Conservation (phyloP, 768 basidiomycete species). For the Pisolithus orientalis region DNA sequence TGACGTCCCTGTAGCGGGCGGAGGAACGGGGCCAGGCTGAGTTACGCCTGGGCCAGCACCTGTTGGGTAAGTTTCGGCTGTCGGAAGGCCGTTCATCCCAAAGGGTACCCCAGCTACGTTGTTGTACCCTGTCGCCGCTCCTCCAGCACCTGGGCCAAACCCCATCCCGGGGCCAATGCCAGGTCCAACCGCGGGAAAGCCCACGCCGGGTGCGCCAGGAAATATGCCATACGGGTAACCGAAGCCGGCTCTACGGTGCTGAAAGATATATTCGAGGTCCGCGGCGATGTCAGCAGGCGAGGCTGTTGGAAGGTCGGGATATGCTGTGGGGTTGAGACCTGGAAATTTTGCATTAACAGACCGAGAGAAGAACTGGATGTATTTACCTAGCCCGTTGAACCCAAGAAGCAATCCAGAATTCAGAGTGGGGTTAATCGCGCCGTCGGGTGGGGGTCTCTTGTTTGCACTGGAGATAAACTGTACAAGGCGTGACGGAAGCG, state of each 20-base stretch:
- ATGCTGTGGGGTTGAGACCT: conserved; percentile 33
- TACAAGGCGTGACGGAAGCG: conserved; percentile 32
- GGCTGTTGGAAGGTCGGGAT: conserved; percentile 34
- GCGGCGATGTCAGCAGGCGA: conserved; percentile 40
- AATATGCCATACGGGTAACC: neutral
- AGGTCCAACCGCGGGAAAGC: conserved; percentile 8
- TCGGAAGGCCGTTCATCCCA: conserved; percentile 16
- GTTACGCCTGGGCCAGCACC: conserved; percentile 10
- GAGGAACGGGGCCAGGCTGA: conserved; percentile 8
- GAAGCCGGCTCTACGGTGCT: conserved; percentile 25
- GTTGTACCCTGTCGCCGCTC: conserved; percentile 12
- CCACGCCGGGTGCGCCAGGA: neutral
- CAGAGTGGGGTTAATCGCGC: conserved; percentile 23
- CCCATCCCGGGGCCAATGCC: conserved; percentile 21
- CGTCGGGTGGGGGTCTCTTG: conserved; percentile 18
- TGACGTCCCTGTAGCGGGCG: conserved; percentile 3
- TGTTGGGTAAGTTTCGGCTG: conserved; percentile 11
- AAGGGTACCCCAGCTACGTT: conserved; percentile 9
- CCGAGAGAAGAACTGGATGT: neutral
- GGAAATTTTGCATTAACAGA: conserved; percentile 27
- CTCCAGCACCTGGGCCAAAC: conserved; percentile 17
- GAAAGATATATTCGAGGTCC: conserved; percentile 52
- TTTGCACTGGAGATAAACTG: conserved; percentile 15
- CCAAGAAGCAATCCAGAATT: conserved; percentile 11
- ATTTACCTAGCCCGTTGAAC: conserved; percentile 13